A percentile compares a stretch with the other conserved stretches of the same genome.
Conservation (phyloP, 495 filamentous ascomycete genomes). For the Darksidea phi region DNA sequence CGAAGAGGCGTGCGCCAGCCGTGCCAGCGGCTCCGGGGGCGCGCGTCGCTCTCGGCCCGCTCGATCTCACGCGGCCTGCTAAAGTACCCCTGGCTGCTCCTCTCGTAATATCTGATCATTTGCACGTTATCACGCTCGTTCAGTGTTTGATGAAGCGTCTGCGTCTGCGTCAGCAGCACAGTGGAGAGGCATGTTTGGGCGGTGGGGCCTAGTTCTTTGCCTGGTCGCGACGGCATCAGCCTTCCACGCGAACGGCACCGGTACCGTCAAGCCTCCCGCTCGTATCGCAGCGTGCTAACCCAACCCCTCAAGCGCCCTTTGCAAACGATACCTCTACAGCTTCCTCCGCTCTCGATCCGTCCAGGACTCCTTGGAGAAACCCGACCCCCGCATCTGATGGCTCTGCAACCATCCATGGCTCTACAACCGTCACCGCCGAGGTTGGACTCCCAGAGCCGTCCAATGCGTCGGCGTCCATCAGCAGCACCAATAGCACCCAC, state of each 20-base stretch:
- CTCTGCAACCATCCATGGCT: no score
- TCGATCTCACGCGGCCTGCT: not conserved
- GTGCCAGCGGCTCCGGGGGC: not conserved
- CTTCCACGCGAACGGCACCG: constrained; percentile 13
- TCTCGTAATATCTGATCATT: not conserved
- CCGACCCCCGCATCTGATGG: not conserved
- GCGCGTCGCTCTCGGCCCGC: not conserved
- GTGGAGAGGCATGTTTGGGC: constrained; percentile 21
- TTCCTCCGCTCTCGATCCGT: not conserved
- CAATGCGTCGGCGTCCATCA: no score
- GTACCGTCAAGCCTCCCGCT: not conserved
- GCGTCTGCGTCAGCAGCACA: constrained; percentile 1
- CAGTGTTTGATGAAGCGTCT: not conserved
- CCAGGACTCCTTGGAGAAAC: not conserved
- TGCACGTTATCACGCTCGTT: not conserved
- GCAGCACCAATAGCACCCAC: no score
- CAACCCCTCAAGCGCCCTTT: constrained; percentile 10
- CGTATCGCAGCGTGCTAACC: constrained; percentile 7
- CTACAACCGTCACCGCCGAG: no score
- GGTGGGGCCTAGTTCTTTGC: constrained; percentile 7
- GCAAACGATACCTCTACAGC: constrained; percentile 22
- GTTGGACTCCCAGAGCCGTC: no score
- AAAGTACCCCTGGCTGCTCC: not conserved
- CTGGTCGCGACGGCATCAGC: constrained; percentile 1
- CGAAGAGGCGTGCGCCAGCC: not conserved